These are phyloP conservation scores for Moniliophthora roreri DNA, from an alignment of 1,284 basidiomycete genomes.

Conservation along the genomic window DNA sequence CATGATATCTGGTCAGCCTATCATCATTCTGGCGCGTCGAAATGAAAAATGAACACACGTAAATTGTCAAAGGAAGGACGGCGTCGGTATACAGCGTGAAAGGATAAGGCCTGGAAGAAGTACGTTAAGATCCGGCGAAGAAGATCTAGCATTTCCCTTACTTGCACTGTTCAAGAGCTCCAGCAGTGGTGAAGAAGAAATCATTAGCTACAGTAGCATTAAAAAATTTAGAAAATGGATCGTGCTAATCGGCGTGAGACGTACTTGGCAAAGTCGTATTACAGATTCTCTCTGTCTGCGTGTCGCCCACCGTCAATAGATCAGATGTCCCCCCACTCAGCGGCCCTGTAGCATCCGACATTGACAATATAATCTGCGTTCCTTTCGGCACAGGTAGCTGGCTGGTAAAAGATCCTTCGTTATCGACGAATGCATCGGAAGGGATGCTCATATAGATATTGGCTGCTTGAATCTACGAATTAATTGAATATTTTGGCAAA, in stretches of 20 bases:
- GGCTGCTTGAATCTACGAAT: neutral
- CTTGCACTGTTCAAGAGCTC: neutral
- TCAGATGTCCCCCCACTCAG: neutral
- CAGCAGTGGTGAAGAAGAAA: neutral
- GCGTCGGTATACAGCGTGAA: neutral
- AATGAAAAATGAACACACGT: neutral
- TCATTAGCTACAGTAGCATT: neutral
- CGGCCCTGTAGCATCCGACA: slow-evolving; percentile 4
- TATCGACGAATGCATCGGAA: neutral
- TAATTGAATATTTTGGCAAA: neutral
- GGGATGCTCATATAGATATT: slow-evolving; percentile 1
- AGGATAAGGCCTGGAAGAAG: neutral
- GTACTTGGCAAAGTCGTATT: neutral
- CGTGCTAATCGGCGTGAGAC: neutral
- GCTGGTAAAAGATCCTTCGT: neutral
- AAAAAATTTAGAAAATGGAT: neutral
- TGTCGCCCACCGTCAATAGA: neutral
- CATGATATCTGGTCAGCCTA: too few relatives aligned
- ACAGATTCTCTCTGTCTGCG: neutral
- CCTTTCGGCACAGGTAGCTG: neutral
- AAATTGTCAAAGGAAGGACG: neutral
- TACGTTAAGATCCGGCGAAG: too few relatives aligned
- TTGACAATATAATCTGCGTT: neutral
- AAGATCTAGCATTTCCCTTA: too few relatives aligned
- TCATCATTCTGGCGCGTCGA: too few relatives aligned